Percentiles rank a stretch among this genome's conserved stretches.
Evolutionary conservation across 352 stramenopile species (phyloP).

Genomic region (Phytophthora idaei): DNA sequence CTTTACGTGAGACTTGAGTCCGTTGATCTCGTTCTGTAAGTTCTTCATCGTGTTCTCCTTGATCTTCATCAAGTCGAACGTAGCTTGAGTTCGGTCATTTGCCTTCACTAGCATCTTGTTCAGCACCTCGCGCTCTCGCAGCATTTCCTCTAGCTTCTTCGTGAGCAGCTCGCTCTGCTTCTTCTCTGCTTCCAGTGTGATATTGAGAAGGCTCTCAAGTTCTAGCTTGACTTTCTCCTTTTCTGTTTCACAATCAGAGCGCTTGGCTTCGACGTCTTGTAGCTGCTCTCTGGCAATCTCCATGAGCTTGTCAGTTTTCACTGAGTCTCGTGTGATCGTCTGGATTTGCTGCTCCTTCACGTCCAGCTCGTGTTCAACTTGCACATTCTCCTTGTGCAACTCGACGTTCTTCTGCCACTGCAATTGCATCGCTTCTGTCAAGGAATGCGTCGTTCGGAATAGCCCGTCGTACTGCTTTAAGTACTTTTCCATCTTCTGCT

Average conservation of each 20-base stretch:
- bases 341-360: slow-evolving; percentile 59
- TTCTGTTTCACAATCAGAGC: slow-evolving; percentile 61
- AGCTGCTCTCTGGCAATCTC: slow-evolving; percentile 79
- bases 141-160: slow-evolving; percentile 84
- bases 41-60: slow-evolving; percentile 93
- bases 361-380: slow-evolving; percentile 63
- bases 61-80: slow-evolving; percentile 92
- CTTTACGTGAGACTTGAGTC: slow-evolving; percentile 83
- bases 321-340: slow-evolving; percentile 57
- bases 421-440: slow-evolving; percentile 80
- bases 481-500: slow-evolving; percentile 91
- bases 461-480: slow-evolving; percentile 86
- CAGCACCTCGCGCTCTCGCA: slow-evolving; percentile 79
- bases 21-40: slow-evolving; percentile 89
- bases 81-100: slow-evolving; percentile 75
- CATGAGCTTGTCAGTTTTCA: slow-evolving; percentile 79
- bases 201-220: slow-evolving; percentile 71
- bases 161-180: slow-evolving; percentile 75
- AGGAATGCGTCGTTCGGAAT: slow-evolving; percentile 76
- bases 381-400: slow-evolving; percentile 75
- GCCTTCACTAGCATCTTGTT: slow-evolving; percentile 91
- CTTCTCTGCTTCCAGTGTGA: slow-evolving; percentile 60
- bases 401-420: slow-evolving; percentile 88
- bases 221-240: slow-evolving; percentile 69
- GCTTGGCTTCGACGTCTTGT: slow-evolving; percentile 64